Evolutionary conservation across 495 filamentous ascomycete species (phyloP), one percentile per base, ranked within the genome.

Genomic region (Talaromyces borbonicus): DNA sequence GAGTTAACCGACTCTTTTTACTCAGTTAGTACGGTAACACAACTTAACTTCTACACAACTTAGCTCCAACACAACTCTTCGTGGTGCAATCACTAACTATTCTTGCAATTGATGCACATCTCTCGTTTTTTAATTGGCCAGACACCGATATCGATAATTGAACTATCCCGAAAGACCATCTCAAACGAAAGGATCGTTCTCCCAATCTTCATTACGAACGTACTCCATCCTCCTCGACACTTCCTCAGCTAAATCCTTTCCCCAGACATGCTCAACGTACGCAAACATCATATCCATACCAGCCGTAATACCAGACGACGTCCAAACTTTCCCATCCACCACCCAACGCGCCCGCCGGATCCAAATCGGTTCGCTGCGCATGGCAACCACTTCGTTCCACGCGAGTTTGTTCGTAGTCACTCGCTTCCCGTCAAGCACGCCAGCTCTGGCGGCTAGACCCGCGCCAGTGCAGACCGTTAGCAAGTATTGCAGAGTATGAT

Each of bases 381-480:
- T n/a, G 3, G 46, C 24, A 20, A 23, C 32, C 1, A 48, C 35
- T 12, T 39, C 35, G 5, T 47, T 38, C 25, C 32, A 51, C 4
- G 25, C 22, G 30, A 30, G 32, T 15, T 55, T 55, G 25, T 71
- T 69, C 8, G 75, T 72, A 1, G 82, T 86, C 4, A 80, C 82
- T 0, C 67, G 49, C 7, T 52, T 56, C 0, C 78, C 76, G 31
- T 83, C 72, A n/a, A 85, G 52, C 0, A 85, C 49, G 0, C 80
- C 80, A 0, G 80, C 57, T 1, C 54, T 43, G 0, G 79, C 79
- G 0, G 68, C 64, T 2, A 82, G 49, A 1, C 55, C 67, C 7
- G 70, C 52, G 1, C 82, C 80, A 3, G 73, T 83, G 56, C 81
- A 85, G 2, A 85, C 69, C 4, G 72, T 80, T 16, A 85, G 54